phyloP scores from a whole-genome alignment of 1,139 yeast genomes.

The Diutina neorugosa region DNA sequence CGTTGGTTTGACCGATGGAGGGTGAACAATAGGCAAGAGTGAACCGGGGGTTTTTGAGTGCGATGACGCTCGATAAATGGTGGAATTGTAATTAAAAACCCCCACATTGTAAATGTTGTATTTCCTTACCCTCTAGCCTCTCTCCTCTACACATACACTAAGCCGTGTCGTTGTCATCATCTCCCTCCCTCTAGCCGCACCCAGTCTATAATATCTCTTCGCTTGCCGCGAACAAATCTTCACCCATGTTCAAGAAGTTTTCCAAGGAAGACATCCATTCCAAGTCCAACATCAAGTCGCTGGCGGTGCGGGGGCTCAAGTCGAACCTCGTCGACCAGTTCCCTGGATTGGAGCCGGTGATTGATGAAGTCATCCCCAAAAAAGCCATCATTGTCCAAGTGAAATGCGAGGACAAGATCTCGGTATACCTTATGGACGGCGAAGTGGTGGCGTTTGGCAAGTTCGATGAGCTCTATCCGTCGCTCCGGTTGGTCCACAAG shows the following conservation, averaged over 20 bases:
- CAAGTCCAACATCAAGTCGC: slow-evolving; percentile 83
- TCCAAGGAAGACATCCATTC: slow-evolving; percentile 82
- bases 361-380: slow-evolving; percentile 81
- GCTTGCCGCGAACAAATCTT: background rate
- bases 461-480: slow-evolving; percentile 74
- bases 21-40: slow-evolving; percentile 44
- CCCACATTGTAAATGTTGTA: slow-evolving; percentile 26
- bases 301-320: slow-evolving; percentile 79
- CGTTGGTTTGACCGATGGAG: background rate
- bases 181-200: background rate
- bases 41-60: slow-evolving; percentile 58
- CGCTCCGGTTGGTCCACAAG: slow-evolving; percentile 67
- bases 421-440: slow-evolving; percentile 60
- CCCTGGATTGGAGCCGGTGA: slow-evolving; percentile 57
- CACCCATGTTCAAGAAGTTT: slow-evolving; percentile 51
- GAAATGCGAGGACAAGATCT: slow-evolving; percentile 85
- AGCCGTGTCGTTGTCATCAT: too few relatives aligned
- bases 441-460: slow-evolving; percentile 74
- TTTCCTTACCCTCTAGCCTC: background rate
- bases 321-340: slow-evolving; percentile 60
- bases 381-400: slow-evolving; percentile 74
- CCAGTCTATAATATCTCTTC: background rate
- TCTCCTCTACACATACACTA: too few relatives aligned
- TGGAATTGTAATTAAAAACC: slow-evolving; percentile 64
- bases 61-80: slow-evolving; percentile 57